These are phyloP conservation scores for Sugiyamaella marilandica DNA, from an alignment of 805 yeast genomes.

Conservation along the genomic window DNA sequence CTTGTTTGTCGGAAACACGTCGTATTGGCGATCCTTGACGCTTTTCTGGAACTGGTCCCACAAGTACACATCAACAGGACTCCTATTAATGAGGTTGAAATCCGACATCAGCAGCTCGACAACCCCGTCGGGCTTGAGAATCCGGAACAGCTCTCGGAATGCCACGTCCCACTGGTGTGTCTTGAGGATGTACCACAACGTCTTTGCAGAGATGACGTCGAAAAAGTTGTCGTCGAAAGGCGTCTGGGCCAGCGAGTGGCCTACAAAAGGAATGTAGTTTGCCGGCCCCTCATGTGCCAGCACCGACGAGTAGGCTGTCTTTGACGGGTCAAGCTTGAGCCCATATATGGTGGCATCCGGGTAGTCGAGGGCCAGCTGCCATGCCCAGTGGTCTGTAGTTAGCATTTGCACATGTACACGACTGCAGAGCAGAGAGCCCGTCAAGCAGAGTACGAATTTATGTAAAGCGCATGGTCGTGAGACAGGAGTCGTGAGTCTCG, in stretches of 20 bases:
- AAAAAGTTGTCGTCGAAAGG: constrained; percentile 32
- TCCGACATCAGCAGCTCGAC: constrained; percentile 28
- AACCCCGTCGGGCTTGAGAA: constrained; percentile 32
- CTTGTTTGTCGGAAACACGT: constrained; percentile 16
- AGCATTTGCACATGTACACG: not conserved
- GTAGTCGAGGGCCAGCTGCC: constrained; percentile 32
- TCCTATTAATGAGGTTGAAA: constrained; percentile 21
- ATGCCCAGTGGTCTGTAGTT: constrained; percentile 28
- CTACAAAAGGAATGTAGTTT: constrained; percentile 28
- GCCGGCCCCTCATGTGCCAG: constrained; percentile 27
- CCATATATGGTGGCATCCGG: constrained; percentile 31
- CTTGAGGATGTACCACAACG: constrained; percentile 29
- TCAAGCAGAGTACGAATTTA: too few relatives aligned
- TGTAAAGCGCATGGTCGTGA: too few relatives aligned
- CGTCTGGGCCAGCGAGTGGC: constrained; percentile 23
- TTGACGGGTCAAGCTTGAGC: constrained; percentile 21
- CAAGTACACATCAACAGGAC: constrained; percentile 16
- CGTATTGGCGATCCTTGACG: constrained; percentile 17
- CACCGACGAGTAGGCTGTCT: constrained; percentile 12
- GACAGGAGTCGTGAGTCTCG: too few relatives aligned
- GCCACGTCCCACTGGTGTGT: constrained; percentile 25
- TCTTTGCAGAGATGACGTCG: constrained; percentile 29
- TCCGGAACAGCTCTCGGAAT: constrained; percentile 25
- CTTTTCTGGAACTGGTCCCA: constrained; percentile 15
- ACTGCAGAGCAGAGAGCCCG: not conserved